These are phyloP conservation scores for Posidonia oceanica DNA, from an alignment of 116 monocot species.

Conservation along the genomic window DNA sequence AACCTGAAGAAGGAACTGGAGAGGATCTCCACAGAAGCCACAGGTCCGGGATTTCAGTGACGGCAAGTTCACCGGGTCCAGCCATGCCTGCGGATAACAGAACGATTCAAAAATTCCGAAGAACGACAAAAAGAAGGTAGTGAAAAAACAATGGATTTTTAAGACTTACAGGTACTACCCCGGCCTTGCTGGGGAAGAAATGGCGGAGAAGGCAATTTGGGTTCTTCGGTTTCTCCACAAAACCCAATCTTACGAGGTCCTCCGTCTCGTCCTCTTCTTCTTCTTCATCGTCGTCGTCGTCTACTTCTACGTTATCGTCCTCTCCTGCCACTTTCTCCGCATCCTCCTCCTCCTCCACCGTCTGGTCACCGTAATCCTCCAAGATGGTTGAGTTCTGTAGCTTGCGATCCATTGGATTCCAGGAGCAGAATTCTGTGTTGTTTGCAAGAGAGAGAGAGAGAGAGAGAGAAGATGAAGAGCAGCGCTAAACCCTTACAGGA, in stretches of 20 bases:
- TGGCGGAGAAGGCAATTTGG: slow-evolving; percentile 57
- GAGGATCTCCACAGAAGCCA: slow-evolving; percentile 71
- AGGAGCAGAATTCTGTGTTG: too few relatives aligned
- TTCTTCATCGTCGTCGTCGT: slow-evolving; percentile 24
- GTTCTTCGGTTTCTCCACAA: slow-evolving; percentile 59
- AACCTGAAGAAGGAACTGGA: slow-evolving; percentile 92
- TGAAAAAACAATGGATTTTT: not conserved
- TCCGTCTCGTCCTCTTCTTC: slow-evolving; percentile 50
- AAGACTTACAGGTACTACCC: slow-evolving; percentile 54
- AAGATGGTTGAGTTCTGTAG: too few relatives aligned
- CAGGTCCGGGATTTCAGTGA: slow-evolving; percentile 35
- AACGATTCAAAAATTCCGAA: not conserved
- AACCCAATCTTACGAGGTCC: slow-evolving; percentile 38
- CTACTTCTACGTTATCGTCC: not conserved
- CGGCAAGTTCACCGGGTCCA: slow-evolving; percentile 75
- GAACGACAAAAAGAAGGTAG: not conserved
- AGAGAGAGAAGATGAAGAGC: too few relatives aligned
- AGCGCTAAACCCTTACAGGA: too few relatives aligned
- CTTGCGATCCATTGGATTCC: too few relatives aligned
- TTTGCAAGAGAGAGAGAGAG: too few relatives aligned
- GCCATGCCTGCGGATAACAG: slow-evolving; percentile 48
- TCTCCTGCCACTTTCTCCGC: not conserved
- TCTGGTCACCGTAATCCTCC: too few relatives aligned
- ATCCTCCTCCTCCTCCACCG: not conserved
- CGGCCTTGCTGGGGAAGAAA: slow-evolving; percentile 84